These are phyloP conservation scores for Holtermanniella nyarrowii DNA, from an alignment of 768 basidiomycete species.

Conservation along the genomic window DNA sequence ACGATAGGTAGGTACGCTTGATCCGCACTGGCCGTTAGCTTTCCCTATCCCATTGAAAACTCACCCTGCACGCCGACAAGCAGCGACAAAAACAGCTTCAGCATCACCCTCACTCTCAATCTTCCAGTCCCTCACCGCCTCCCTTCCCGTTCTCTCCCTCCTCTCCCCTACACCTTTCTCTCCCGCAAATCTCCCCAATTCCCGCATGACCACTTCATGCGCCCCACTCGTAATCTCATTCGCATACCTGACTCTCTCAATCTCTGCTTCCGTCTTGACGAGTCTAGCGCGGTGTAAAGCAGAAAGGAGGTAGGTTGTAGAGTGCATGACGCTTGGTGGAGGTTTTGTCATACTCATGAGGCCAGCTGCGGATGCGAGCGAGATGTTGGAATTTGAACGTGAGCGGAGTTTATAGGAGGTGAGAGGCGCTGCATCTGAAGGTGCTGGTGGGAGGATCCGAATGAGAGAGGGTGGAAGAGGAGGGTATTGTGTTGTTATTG, in stretches of 20 bases:
- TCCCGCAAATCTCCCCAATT: slow-evolving; percentile 56
- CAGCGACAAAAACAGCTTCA: slow-evolving; percentile 84
- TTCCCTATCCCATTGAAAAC: slow-evolving; percentile 19
- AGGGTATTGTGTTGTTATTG: slow-evolving; percentile 26
- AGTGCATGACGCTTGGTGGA: slow-evolving; percentile 43
- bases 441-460: slow-evolving; percentile 39
- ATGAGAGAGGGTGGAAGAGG: slow-evolving; percentile 13
- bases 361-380: slow-evolving; percentile 8
- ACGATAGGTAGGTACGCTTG: slow-evolving; percentile 92
- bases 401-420: slow-evolving; percentile 39
- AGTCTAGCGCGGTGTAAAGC: slow-evolving; percentile 75
- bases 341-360: slow-evolving; percentile 42
- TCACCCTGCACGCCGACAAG: slow-evolving; percentile 77
- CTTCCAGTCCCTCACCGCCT: slow-evolving; percentile 56
- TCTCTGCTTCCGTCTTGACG: slow-evolving; percentile 64
- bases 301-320: slow-evolving; percentile 57
- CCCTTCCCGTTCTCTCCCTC: slow-evolving; percentile 19
- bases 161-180: slow-evolving; percentile 34
- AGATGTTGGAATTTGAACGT: background rate
- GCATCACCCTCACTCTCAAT: slow-evolving; percentile 89
- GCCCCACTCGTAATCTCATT: slow-evolving; percentile 80
- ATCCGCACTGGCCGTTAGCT: slow-evolving; percentile 49
- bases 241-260: slow-evolving; percentile 63
- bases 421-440: slow-evolving; percentile 44
- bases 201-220: slow-evolving; percentile 84